These are phyloP conservation scores for Globisporangium canariense DNA, from an alignment of 352 stramenopile species.

Conservation along the genomic window DNA sequence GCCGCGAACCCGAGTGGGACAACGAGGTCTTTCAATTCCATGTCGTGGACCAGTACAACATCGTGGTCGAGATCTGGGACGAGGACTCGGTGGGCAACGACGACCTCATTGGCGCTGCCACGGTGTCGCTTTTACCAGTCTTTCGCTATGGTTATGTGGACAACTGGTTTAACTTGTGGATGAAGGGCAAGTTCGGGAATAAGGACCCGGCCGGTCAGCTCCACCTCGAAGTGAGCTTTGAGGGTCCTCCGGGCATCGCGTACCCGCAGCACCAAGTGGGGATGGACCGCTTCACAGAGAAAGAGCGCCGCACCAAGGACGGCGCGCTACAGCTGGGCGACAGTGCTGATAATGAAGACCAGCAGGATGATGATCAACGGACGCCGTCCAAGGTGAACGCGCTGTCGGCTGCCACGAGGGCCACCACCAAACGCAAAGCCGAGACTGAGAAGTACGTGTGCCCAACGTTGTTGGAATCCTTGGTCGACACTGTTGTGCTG, in stretches of 20 bases:
- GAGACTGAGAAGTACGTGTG: slow-evolving; percentile 28
- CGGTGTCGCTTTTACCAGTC: slow-evolving; percentile 85
- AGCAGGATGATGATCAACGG: background rate
- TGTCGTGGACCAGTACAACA: slow-evolving; percentile 91
- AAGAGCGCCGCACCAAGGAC: slow-evolving; percentile 70
- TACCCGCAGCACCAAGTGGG: slow-evolving; percentile 90
- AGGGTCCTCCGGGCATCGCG: slow-evolving; percentile 64
- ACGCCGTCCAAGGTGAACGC: slow-evolving; percentile 13
- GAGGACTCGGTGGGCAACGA: slow-evolving; percentile 89
- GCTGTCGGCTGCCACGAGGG: slow-evolving; percentile 19
- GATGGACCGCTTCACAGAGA: slow-evolving; percentile 71
- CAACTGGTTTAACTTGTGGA: slow-evolving; percentile 86
- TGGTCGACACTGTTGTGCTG: background rate
- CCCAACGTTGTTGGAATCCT: background rate
- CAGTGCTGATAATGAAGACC: slow-evolving; percentile 1
- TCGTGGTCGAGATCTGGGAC: slow-evolving; percentile 90
- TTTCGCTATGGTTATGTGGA: slow-evolving; percentile 88
- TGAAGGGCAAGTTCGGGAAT: slow-evolving; percentile 86
- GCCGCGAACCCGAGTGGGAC: slow-evolving; percentile 81
- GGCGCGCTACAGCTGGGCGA: slow-evolving; percentile 23
- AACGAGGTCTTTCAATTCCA: slow-evolving; percentile 83
- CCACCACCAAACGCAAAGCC: slow-evolving; percentile 18
- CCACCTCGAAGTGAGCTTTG: slow-evolving; percentile 86
- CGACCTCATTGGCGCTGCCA: slow-evolving; percentile 84
- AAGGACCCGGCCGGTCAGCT: slow-evolving; percentile 85